Evolutionary conservation across 768 basidiomycete genomes (phyloP).

Genomic region (Infundibulicybe gibba): DNA sequence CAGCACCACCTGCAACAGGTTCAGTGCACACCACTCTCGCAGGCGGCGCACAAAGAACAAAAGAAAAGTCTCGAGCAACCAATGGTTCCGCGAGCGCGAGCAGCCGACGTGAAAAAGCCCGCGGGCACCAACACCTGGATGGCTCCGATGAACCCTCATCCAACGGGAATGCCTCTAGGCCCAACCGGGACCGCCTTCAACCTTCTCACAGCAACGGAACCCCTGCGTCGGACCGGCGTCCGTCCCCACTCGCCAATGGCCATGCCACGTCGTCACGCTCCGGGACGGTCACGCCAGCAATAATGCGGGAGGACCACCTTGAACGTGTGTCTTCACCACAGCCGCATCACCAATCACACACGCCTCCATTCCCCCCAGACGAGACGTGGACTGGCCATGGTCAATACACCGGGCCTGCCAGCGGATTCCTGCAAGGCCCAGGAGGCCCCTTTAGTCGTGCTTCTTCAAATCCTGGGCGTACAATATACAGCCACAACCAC

Average conservation of each 20-base stretch:
- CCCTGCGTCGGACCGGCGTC: slow-evolving; percentile 18
- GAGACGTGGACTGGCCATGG: slow-evolving; percentile 28
- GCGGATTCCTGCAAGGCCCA: slow-evolving; percentile 44
- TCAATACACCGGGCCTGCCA: slow-evolving; percentile 45
- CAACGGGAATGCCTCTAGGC: slow-evolving; percentile 1
- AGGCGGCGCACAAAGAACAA: slow-evolving; percentile 29
- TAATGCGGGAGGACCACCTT: slow-evolving; percentile 12
- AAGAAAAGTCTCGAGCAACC: slow-evolving; percentile 28
- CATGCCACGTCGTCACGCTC: slow-evolving; percentile 13
- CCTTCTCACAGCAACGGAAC: slow-evolving; percentile 13
- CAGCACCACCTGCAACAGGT: slow-evolving; percentile 8
- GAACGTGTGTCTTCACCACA: too few species aligned
- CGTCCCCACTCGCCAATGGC: slow-evolving; percentile 20
- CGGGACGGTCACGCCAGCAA: slow-evolving; percentile 16
- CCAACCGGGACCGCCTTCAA: background rate
- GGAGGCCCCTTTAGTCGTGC: slow-evolving; percentile 34
- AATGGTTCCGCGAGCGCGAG: slow-evolving; percentile 31
- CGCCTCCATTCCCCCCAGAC: slow-evolving; percentile 13
- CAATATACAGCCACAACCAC: slow-evolving; percentile 52
- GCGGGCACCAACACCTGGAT: slow-evolving; percentile 3
- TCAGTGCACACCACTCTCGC: background rate
- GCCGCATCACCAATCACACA: slow-evolving; percentile 3
- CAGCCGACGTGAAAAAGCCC: slow-evolving; percentile 14
- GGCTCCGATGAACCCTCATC: slow-evolving; percentile 13
- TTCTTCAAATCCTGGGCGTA: slow-evolving; percentile 52